Conservation (phyloP, 1,284 basidiomycete species). For the Ganoderma lingzhi region DNA sequence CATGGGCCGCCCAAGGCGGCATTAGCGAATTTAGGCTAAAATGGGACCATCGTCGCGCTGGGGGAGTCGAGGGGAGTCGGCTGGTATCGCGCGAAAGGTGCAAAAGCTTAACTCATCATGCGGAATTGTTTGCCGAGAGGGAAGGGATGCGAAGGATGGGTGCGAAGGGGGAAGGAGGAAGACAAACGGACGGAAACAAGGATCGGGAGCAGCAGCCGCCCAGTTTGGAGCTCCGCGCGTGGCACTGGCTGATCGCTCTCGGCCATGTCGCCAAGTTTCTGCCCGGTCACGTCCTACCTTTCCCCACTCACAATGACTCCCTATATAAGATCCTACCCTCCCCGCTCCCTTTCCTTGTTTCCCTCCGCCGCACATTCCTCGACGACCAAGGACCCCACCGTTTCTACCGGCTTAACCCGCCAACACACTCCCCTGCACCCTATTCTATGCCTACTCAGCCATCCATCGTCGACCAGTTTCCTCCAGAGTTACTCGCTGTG, state of each 20-base stretch:
- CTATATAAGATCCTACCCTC: conserved; percentile 29
- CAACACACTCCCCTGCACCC: conserved; percentile 1
- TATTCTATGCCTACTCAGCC: conserved; percentile 29
- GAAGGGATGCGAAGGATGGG: conserved; percentile 4
- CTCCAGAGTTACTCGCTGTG: conserved; percentile 70
- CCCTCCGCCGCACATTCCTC: conserved; percentile 9
- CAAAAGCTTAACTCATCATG: conserved; percentile 28
- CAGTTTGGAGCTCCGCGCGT: conserved; percentile 15
- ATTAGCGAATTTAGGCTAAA: neutral
- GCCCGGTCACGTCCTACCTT: conserved; percentile 21
- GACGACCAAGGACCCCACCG: neutral
- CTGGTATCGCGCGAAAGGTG: conserved; percentile 11
- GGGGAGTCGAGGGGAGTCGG: neutral
- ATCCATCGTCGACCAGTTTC: conserved; percentile 44
- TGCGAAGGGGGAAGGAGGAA: conserved; percentile 25
- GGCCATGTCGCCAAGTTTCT: conserved; percentile 28
- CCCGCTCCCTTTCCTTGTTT: conserved; percentile 7
- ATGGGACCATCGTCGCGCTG: neutral
- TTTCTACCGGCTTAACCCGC: neutral
- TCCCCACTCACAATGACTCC: conserved; percentile 24
- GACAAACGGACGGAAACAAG: conserved; percentile 8
- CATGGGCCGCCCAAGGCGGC: neutral
- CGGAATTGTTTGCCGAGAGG: conserved; percentile 20
- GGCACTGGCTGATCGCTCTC: conserved; percentile 22
- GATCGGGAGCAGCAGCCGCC: conserved; percentile 24